Base-by-base conservation (phyloP, 2,329 filamentous ascomycete genomes). In the Sporothrix humicola region DNA sequence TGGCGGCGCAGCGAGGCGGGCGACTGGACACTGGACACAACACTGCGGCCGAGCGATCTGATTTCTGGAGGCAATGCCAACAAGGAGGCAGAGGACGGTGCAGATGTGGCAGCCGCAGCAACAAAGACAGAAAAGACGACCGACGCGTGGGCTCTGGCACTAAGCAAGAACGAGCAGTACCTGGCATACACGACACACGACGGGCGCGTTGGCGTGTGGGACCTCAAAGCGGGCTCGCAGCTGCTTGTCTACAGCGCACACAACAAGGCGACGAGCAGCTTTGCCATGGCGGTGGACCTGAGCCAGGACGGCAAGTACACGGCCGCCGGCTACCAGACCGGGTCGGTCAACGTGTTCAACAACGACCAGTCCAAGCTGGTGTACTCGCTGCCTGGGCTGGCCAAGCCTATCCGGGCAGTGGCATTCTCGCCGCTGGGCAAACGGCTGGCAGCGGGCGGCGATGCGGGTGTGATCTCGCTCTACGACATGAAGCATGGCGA, bases 401-500 rank as follows among this genome's bases (percentile, higher is more conserved):
- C 95, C 69, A 95, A 95, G 77, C 93, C 95, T 1, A 92, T 98
- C 31, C 92, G 96, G 74, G 87, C 92, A 10, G 89, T 98, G 12
- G 88, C 93, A 1, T 99, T 99, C 83, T 97, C 94, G 0, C 96
- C 96, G 0, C 92, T 89, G 15, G 92, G 91, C 74, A 95, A 90
- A 71, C 89, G 95, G 37, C 88, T 99, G 15, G 96, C 96, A 26
- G 95, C 95, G 7, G 94, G 93, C 2, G 96, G 96, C 44, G 95
- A 99, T 79, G 92, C 95, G 8, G 90, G 91, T 70, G 89, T 97
- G 69, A 97, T 99, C 78, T 92, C 93, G 1, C 87, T 98, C 63
- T 99, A 98, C 84, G 95, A 98, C 79, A 93, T 97, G 78, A 89
- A 90, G 76, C 95, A 95, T 68, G 96, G 96, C 69, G 95, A 98